phyloP scores from a whole-genome alignment of 1,284 basidiomycete species.

The Entoloma clypeatum region DNA sequence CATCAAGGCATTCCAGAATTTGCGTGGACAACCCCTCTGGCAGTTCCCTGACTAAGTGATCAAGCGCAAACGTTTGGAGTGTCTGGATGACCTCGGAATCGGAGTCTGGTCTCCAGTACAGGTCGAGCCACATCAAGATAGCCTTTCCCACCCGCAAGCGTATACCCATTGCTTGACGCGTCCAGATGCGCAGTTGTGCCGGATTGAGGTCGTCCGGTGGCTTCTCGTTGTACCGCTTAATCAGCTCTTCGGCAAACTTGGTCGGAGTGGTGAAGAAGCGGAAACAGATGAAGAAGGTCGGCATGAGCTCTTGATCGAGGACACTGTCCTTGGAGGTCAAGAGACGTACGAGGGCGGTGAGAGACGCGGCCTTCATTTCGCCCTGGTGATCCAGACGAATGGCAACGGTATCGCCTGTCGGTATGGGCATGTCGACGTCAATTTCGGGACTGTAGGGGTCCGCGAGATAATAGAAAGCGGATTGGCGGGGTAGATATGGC shows the following conservation, averaged over 20 bases:
- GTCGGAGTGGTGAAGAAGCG: constrained; percentile 64
- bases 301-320: constrained; percentile 34
- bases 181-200: constrained; percentile 46
- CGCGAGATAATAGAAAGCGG: constrained; percentile 24
- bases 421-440: constrained; percentile 29
- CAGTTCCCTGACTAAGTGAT: constrained; percentile 25
- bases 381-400: constrained; percentile 25
- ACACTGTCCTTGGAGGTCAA: constrained; percentile 41
- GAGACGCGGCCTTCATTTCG: constrained; percentile 33
- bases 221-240: constrained; percentile 54
- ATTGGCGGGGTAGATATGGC: constrained; percentile 25
- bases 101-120: constrained; percentile 61
- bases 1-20: constrained; percentile 20
- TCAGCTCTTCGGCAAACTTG: constrained; percentile 52
- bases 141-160: constrained; percentile 65
- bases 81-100: constrained; percentile 38
- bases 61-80: constrained; percentile 34
- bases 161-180: constrained; percentile 48
- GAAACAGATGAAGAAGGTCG: constrained; percentile 75
- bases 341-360: constrained; percentile 44
- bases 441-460: constrained; percentile 25
- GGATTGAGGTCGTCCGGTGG: constrained; percentile 27
- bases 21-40: constrained; percentile 26
- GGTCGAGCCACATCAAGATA: constrained; percentile 72
- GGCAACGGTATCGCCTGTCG: constrained; percentile 21